Percentiles rank a stretch among this genome's conserved stretches.
Evolutionary conservation across 2,329 filamentous ascomycete genomes (phyloP).

Genomic region (Ophiostoma quercus): DNA sequence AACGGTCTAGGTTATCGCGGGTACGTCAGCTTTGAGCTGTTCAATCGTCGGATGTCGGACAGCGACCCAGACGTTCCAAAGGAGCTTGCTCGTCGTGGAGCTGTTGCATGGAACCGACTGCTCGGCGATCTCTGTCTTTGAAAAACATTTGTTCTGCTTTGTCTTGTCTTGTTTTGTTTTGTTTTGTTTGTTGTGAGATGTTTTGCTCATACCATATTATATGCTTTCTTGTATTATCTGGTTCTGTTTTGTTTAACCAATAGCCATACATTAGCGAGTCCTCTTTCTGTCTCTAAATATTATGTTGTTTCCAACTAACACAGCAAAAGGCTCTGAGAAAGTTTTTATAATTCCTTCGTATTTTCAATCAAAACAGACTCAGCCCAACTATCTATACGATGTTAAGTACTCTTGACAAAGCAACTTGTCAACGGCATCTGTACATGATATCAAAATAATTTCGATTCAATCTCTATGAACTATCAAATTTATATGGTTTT

Average conservation of each 20-base stretch:
- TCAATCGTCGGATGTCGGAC: slow-evolving; percentile 49
- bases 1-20: slow-evolving; percentile 53
- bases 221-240: neutral
- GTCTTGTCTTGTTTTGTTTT: neutral
- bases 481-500: slow-evolving; percentile 34
- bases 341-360: too few species aligned
- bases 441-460: too few species aligned
- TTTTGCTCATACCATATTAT: neutral
- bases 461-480: neutral
- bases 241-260: neutral
- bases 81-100: slow-evolving; percentile 49
- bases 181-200: neutral
- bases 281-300: too few species aligned
- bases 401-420: too few species aligned
- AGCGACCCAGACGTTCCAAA: slow-evolving; percentile 41
- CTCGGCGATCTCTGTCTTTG: neutral
- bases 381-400: too few species aligned
- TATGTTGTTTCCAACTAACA: too few species aligned
- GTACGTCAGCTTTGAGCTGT: slow-evolving; percentile 58
- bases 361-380: too few species aligned
- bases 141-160: neutral
- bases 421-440: too few species aligned
- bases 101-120: slow-evolving; percentile 44
- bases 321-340: too few species aligned
- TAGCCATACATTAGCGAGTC: neutral